Conservation (phyloP, 208 protist genomes). For the Strigomonas culicis region DNA sequence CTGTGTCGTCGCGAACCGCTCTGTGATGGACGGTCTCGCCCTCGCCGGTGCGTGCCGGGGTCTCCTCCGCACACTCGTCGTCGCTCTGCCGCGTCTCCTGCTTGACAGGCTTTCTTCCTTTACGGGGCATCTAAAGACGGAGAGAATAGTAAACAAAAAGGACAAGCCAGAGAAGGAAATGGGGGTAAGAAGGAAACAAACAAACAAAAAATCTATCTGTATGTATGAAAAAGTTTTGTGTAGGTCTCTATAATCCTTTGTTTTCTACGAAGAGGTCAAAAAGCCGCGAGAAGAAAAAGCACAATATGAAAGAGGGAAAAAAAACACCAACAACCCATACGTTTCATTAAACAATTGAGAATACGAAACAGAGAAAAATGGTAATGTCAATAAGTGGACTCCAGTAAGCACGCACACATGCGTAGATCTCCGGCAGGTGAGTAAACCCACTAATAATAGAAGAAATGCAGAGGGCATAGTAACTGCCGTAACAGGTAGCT, state of each 20-base stretch:
- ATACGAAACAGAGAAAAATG: slow-evolving; percentile 5
- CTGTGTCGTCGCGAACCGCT: not conserved
- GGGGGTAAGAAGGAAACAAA: not conserved
- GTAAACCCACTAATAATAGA: not conserved
- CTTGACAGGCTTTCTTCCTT: not conserved
- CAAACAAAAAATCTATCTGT: not conserved
- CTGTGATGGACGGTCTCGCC: not conserved
- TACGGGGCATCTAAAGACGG: not conserved
- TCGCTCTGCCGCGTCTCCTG: not conserved
- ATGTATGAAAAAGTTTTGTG: slow-evolving; percentile 2
- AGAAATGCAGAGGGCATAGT: not conserved
- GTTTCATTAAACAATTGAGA: slow-evolving; percentile 14
- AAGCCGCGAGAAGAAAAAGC: slow-evolving; percentile 5
- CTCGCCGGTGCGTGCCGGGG: too few relatives aligned
- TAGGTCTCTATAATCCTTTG: too few relatives aligned
- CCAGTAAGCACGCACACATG: slow-evolving; percentile 7
- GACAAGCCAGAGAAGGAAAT: not conserved
- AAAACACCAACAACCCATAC: slow-evolving; percentile 12
- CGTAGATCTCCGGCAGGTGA: slow-evolving; percentile 1
- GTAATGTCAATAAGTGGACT: not conserved
- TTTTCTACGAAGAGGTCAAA: slow-evolving; percentile 13
- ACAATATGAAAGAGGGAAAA: slow-evolving; percentile 27
- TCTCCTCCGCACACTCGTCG: not conserved
- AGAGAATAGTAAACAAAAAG: not conserved
- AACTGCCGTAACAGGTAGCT: not conserved